Base-by-base conservation (phyloP, 345 rosid genomes). In the Cardamine occulta region DNA sequence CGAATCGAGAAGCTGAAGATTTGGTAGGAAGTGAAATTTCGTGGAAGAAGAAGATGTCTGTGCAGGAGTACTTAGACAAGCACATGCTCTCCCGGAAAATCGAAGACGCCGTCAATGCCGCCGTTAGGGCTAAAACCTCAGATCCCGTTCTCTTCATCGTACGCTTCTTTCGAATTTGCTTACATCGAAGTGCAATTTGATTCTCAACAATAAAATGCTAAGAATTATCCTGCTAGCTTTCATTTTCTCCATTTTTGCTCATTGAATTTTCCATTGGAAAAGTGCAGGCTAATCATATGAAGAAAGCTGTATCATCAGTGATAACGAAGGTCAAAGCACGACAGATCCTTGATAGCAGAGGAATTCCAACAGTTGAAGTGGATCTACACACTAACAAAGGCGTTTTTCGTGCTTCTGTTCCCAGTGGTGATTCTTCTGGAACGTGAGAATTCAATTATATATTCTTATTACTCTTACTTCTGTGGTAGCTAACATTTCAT, bases 31-130 rank as follows among this genome's bases (percentile, higher is more conserved):
- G 39, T 26, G 21, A 49, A 49, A 18, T 1, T 57, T 2, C 14
- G 32, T 31, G 35, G 53, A 23, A 64, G 79, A 59, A 60, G 75
- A 82, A 68, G 82, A 91, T 95, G 99, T 87, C 99, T 53, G 96
- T 93, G 70, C 99, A 90, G 73, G 99, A 95, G 80, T 93, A 92
- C 72, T 84, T 92, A 60, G 96, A 92, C 83, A 89, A 88, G 87
- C 93, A 95, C 79, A 39, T 82, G 86, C 98, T 90, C 68, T 92
- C 97, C 45, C 93, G 98, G 70, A 95, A 86, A 83, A 95, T 95
- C 64, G 99, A 95, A 79, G 99, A 92, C 76, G 98, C 98, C 82
- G 97, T 94, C 70, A 94, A 94, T 85, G 99, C 99, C 61, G 93
- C 99, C 72, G 97, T 95, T 67, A 84, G 96, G 78, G 96, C 96